Evolutionary conservation across 2,329 filamentous ascomycete genomes (phyloP).

Genomic region (Neonectria magnoliae): DNA sequence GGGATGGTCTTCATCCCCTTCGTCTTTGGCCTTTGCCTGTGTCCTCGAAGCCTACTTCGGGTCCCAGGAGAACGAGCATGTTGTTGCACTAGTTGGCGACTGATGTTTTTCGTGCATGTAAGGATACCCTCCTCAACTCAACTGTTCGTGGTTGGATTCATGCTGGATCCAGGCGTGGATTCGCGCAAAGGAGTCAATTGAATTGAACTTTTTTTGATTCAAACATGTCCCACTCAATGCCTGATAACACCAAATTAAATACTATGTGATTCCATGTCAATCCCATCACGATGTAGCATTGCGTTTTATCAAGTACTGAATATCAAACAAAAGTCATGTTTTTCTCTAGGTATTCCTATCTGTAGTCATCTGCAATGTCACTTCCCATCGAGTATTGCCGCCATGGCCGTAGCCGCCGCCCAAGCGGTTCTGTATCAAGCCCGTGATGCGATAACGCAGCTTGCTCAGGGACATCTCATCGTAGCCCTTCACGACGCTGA

Average conservation of each 20-base stretch:
- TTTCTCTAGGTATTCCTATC: constrained; percentile 39
- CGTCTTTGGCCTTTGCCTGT: background rate
- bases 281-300: background rate
- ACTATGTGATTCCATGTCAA: background rate
- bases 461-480: constrained; percentile 78
- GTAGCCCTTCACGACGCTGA: constrained; percentile 72
- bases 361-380: constrained; percentile 80
- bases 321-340: background rate
- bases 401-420: constrained; percentile 88
- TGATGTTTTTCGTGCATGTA: constrained; percentile 33
- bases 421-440: constrained; percentile 83
- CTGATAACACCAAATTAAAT: background rate
- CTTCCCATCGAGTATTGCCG: constrained; percentile 87
- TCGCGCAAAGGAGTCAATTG: constrained; percentile 12
- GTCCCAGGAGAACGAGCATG: constrained; percentile 5
- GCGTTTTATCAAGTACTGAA: background rate
- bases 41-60: constrained; percentile 4
- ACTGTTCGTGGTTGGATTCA: constrained; percentile 9
- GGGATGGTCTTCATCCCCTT: constrained; percentile 15
- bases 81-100: constrained; percentile 28
- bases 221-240: background rate
- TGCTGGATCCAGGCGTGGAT: background rate
- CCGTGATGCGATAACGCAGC: constrained; percentile 78
- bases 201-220: constrained; percentile 8
- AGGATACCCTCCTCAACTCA: constrained; percentile 47